Evolutionary conservation across 257 asterid genomes (phyloP), one percentile per base, ranked within the genome.

Genomic region (Fraxinus americana): DNA sequence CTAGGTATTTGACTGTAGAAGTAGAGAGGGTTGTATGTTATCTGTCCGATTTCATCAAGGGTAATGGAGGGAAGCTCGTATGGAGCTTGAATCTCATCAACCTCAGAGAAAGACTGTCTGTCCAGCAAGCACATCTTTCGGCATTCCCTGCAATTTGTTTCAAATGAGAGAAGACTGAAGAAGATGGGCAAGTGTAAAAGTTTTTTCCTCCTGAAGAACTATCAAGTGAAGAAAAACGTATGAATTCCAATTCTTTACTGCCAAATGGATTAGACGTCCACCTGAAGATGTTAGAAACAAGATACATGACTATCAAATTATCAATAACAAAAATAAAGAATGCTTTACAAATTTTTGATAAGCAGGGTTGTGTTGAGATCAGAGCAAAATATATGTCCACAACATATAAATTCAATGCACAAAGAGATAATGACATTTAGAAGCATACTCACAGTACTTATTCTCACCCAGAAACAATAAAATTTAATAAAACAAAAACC

Each of bases 41-140:
- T 25, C 27, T 57, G 73, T 52, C 88, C 92, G 79, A 88, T 85
- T 85, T 85, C 92, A 80, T 88, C 86, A 65, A 83, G 85, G 81
- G 85, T 75, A 75, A 78, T 86, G 71, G 75, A 80, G 48, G 83
- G 85, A 21, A 77, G 85, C 88, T 85, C 87, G 36, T 68, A 72
- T 72, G 29, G 90, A 85, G 90, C 83, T 85, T 79, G 77, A 21
- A 48, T 78, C 68, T 78, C 87, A 66, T 82, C 75, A 41, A 52
- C 72, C 52, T 73, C 75, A n/a, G 85, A 83, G 77, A 81, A 71
- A 67, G 88, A 83, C 82, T 79, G 83, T 71, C 79, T 84, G 74
- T 72, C 84, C 80, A 19, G 72, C 79, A 87, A 78, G 81, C 93
- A 88, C 94, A 92, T 94, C 91, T 90, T 94, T 90, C 98, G 78